A percentile compares a stretch with the other conserved stretches of the same genome.
These are phyloP conservation scores for Ichthyophthirius multifiliis DNA, from an alignment of 169 alveolate species.

Conservation along the genomic window DNA sequence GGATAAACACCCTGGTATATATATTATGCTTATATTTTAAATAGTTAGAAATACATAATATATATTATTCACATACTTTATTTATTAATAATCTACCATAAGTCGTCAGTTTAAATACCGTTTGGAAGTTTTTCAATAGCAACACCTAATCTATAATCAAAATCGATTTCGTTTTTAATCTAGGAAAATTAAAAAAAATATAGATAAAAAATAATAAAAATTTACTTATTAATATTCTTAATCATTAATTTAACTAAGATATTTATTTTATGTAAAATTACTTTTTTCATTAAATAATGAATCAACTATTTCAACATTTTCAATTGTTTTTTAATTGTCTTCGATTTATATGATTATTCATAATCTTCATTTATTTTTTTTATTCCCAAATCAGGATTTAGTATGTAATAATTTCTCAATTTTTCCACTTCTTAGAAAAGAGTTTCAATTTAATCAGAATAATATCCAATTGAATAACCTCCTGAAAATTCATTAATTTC, in stretches of 20 bases:
- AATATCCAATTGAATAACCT: not conserved
- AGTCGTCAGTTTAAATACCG: constrained; percentile 9
- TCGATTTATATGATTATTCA: not conserved
- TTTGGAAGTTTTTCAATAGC: constrained; percentile 35
- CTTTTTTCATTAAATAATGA: not conserved
- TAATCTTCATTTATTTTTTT: not conserved
- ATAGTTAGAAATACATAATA: not conserved
- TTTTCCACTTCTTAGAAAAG: not conserved
- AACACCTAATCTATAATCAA: constrained; percentile 31
- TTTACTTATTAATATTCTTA: not conserved
- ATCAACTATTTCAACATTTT: not conserved
- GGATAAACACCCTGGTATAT: too few species aligned
- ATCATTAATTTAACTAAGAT: not conserved
- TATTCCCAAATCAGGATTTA: not conserved
- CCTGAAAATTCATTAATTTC: not conserved
- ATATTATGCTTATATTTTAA: too few species aligned
- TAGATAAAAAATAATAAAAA: not conserved
- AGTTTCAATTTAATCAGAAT: not conserved
- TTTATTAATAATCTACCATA: constrained; percentile 34
- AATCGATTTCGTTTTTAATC: constrained; percentile 14
- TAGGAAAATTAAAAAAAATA: not conserved
- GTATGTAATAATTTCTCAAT: not conserved
- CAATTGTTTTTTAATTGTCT: not conserved
- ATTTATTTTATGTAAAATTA: not conserved
- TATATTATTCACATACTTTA: not conserved